Conservation (phyloP, 1,284 basidiomycete species). For the Mycena sp. region DNA sequence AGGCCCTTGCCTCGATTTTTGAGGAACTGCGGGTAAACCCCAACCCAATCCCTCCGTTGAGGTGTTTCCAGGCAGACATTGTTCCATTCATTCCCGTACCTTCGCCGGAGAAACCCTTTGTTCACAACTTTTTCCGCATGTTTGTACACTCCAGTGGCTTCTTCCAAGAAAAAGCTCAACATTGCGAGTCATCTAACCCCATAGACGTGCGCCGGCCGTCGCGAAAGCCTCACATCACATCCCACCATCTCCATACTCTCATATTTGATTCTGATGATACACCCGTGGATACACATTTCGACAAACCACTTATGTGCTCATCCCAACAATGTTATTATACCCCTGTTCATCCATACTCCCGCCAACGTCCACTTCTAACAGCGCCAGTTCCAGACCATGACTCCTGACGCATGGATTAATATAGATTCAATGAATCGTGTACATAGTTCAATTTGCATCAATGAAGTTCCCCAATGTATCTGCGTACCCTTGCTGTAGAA, state of each 20-base stretch:
- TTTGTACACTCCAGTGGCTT: neutral
- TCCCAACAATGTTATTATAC: neutral
- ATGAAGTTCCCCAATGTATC: neutral
- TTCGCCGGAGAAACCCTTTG: neutral
- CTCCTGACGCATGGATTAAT: too few species aligned
- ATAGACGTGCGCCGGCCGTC: neutral
- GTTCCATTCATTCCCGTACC: constrained; percentile 6
- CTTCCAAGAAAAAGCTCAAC: neutral
- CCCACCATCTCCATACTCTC: too few species aligned
- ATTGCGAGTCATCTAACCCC: neutral
- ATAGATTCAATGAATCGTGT: neutral
- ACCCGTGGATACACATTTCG: neutral
- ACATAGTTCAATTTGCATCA: neutral
- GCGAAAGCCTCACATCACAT: neutral
- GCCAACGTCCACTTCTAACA: neutral
- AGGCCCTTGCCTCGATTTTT: neutral
- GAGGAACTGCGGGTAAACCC: neutral
- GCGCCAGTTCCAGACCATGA: too few species aligned
- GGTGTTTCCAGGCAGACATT: neutral
- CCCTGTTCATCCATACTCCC: neutral
- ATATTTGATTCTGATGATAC: too few species aligned
- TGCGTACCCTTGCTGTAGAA: neutral
- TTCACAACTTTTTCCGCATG: neutral
- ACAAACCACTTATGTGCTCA: neutral
- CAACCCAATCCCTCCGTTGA: neutral